Percentiles rank a stretch among this genome's conserved stretches.
Conservation (phyloP, 2,329 filamentous ascomycete species). For the Coleophoma cylindrospora region DNA sequence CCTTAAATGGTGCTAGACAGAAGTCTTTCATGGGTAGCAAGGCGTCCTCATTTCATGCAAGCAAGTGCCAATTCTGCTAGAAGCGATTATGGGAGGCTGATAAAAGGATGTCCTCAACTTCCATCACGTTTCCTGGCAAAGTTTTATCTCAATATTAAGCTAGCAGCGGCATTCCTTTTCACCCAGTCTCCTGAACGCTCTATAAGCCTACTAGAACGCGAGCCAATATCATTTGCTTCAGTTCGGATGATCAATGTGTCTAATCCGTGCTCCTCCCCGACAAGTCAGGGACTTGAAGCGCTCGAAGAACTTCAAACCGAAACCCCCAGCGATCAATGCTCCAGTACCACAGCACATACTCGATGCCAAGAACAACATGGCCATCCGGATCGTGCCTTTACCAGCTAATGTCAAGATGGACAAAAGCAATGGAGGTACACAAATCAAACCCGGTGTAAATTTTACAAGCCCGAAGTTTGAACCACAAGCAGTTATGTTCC, state of each 20-base stretch:
- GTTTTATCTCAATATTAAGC: no score
- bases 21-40: no score
- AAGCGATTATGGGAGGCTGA: no score
- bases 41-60: no score
- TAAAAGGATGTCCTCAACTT: no score
- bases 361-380: neutral
- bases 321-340: neutral
- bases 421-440: neutral
- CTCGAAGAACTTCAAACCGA: neutral
- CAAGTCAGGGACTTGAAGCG: neutral
- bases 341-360: neutral
- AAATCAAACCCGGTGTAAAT: neutral
- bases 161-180: neutral
- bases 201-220: no score
- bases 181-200: neutral
- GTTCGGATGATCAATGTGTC: neutral
- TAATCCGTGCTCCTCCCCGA: neutral
- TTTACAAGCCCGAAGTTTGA: neutral
- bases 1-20: no score
- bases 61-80: no score
- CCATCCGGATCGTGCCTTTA: neutral
- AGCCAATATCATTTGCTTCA: neutral
- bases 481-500: neutral
- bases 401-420: neutral
- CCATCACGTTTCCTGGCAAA: no score